Evolutionary conservation across 176 grass and related monocot species (phyloP).

Genomic region (Phragmites australis): DNA sequence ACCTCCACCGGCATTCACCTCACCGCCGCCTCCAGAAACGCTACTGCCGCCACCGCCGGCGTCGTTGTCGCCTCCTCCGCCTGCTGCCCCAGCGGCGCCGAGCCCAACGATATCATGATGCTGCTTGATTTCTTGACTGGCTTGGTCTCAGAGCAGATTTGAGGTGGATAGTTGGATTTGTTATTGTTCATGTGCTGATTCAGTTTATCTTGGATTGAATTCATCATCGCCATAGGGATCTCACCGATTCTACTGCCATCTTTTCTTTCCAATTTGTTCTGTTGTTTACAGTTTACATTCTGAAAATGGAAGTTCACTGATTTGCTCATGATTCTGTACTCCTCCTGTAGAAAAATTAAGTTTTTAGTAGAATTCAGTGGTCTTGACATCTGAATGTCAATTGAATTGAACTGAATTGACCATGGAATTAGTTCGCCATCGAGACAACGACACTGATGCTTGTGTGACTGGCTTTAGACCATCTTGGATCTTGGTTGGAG

Average conservation of each 20-base stretch:
- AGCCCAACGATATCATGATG: slow-evolving; percentile 40
- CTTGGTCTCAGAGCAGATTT: slow-evolving; percentile 5
- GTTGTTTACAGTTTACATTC: not conserved
- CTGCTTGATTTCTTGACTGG: not conserved
- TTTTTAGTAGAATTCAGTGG: not conserved
- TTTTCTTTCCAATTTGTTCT: not conserved
- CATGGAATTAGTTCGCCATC: not conserved
- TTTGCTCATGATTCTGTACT: not conserved
- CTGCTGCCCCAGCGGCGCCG: slow-evolving; percentile 23
- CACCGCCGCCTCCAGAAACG: not conserved
- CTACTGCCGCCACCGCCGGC: not conserved
- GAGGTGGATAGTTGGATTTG: not conserved
- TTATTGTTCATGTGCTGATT: not conserved
- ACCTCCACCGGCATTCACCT: not conserved
- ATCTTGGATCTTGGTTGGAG: not conserved
- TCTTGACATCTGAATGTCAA: not conserved
- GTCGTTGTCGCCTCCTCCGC: not conserved
- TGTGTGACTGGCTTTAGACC: not conserved
- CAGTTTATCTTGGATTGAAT: not conserved
- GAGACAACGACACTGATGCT: not conserved
- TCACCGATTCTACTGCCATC: not conserved
- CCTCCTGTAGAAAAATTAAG: not conserved
- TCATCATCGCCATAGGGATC: not conserved
- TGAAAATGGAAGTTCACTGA: not conserved
- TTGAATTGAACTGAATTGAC: not conserved